Percentiles rank a stretch among this genome's conserved stretches.
Evolutionary conservation across 495 filamentous ascomycete genomes (phyloP).

Genomic region (Hypomontagnella monticulosa): DNA sequence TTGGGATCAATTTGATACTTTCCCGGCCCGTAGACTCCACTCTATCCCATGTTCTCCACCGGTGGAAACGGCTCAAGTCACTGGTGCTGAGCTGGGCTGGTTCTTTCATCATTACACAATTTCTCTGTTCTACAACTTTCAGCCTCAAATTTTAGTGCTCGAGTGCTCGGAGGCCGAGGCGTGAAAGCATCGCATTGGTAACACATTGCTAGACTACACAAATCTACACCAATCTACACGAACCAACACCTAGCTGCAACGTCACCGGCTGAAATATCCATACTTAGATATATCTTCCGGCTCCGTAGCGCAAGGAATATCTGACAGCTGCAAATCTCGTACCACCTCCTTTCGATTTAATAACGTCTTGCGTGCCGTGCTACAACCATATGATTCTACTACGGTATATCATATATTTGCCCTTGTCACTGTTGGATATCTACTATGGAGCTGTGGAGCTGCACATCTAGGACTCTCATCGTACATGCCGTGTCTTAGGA

Average conservation of each 20-base stretch:
- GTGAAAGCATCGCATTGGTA: too few species aligned
- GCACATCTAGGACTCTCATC: constrained; percentile 9
- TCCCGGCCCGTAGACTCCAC: constrained; percentile 28
- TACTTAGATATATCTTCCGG: neutral
- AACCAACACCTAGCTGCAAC: neutral
- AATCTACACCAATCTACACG: too few species aligned
- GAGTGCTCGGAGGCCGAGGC: too few species aligned
- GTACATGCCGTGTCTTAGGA: constrained; percentile 7
- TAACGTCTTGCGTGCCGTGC: constrained; percentile 33
- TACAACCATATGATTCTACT: neutral
- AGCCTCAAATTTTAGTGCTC: too few species aligned
- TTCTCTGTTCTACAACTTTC: too few species aligned
- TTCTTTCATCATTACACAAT: too few species aligned
- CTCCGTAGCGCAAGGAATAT: constrained; percentile 19
- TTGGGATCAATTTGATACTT: constrained; percentile 15
- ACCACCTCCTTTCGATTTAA: constrained; percentile 35
- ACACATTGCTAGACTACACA: too few species aligned
- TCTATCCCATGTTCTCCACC: constrained; percentile 5
- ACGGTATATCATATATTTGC: neutral
- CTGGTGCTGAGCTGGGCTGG: too few species aligned
- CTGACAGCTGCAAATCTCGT: constrained; percentile 43
- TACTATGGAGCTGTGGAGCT: too few species aligned
- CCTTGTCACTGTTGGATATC: constrained; percentile 1
- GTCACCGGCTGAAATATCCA: neutral
- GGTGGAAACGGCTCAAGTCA: neutral